A percentile compares a stretch with the other conserved stretches of the same genome.
These are phyloP conservation scores for Seminavis robusta DNA, from an alignment of 108 stramenopile genomes.

Conservation along the genomic window DNA sequence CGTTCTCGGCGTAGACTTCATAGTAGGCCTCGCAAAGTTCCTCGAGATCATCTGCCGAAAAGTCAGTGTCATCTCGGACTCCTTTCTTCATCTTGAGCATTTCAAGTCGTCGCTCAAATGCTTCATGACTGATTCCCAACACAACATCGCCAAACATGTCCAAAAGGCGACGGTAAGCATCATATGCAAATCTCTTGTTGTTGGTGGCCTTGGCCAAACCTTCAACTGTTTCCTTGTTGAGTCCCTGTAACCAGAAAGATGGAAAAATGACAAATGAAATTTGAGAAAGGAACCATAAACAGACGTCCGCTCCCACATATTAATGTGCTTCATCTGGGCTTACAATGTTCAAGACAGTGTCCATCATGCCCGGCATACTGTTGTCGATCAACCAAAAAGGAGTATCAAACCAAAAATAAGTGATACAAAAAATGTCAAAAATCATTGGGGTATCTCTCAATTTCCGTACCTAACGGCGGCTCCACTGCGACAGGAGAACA, in stretches of 20 bases:
- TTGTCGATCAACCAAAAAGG: not conserved
- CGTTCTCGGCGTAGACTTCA: conserved; percentile 49
- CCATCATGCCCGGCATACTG: conserved; percentile 49
- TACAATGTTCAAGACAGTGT: conserved; percentile 77
- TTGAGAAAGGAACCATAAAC: not conserved
- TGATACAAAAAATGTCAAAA: no score
- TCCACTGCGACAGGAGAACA: conserved; percentile 60
- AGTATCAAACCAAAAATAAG: no score
- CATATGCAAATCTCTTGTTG: conserved; percentile 79
- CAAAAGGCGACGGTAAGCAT: conserved; percentile 77
- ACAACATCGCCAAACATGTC: conserved; percentile 87
- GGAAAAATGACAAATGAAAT: no score
- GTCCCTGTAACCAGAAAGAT: conserved; percentile 42
- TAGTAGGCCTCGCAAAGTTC: conserved; percentile 55
- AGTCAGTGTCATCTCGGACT: conserved; percentile 52
- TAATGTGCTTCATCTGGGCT: not conserved
- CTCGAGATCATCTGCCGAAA: conserved; percentile 55
- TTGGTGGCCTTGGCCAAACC: conserved; percentile 64
- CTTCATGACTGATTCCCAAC: conserved; percentile 66
- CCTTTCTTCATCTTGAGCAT: conserved; percentile 40
- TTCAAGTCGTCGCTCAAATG: conserved; percentile 68
- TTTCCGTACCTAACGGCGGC: conserved; percentile 65
- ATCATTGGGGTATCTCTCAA: no score
- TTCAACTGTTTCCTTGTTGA: conserved; percentile 74
- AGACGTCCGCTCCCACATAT: not conserved